phyloP scores from a whole-genome alignment of 2,329 filamentous ascomycete species.

The Aspergillus sp. region DNA sequence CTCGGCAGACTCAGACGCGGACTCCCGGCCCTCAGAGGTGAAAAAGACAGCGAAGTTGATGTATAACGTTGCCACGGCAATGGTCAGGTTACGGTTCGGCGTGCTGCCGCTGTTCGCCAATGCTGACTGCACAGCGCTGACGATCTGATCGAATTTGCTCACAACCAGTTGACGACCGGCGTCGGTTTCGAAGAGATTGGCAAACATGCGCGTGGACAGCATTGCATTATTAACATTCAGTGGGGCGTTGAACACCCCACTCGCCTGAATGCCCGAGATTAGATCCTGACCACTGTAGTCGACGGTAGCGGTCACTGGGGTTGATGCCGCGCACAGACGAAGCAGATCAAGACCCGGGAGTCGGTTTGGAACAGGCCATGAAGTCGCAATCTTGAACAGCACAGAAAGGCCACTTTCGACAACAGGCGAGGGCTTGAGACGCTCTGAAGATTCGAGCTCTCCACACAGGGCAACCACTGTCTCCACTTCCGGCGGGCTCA shows the following conservation, averaged over 20 bases:
- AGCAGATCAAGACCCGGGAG: slow-evolving; percentile 84
- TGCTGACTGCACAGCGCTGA: slow-evolving; percentile 63
- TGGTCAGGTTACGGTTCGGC: slow-evolving; percentile 73
- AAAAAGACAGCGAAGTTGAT: slow-evolving; percentile 83
- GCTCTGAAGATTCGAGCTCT: slow-evolving; percentile 55
- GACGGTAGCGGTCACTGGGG: slow-evolving; percentile 64
- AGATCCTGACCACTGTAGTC: slow-evolving; percentile 56
- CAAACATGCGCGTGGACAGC: slow-evolving; percentile 77
- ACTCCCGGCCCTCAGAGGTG: slow-evolving; percentile 44
- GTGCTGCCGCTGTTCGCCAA: slow-evolving; percentile 51
- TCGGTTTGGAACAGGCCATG: slow-evolving; percentile 78
- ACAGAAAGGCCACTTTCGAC: slow-evolving; percentile 59
- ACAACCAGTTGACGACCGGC: slow-evolving; percentile 67
- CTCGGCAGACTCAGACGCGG: slow-evolving; percentile 45
- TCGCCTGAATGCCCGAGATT: slow-evolving; percentile 58
- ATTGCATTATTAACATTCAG: slow-evolving; percentile 78
- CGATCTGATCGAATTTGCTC: slow-evolving; percentile 58
- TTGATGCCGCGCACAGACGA: slow-evolving; percentile 72
- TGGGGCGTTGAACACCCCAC: slow-evolving; percentile 58
- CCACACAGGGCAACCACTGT: slow-evolving; percentile 61
- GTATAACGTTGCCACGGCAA: slow-evolving; percentile 77
- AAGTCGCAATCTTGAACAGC: slow-evolving; percentile 68
- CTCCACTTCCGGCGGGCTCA: slow-evolving; percentile 71
- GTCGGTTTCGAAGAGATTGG: slow-evolving; percentile 77
- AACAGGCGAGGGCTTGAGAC: slow-evolving; percentile 45